Percentiles rank a stretch among this genome's conserved stretches.
phyloP scores from a whole-genome alignment of 352 stramenopile genomes.

The Phytophthora sansomeana region DNA sequence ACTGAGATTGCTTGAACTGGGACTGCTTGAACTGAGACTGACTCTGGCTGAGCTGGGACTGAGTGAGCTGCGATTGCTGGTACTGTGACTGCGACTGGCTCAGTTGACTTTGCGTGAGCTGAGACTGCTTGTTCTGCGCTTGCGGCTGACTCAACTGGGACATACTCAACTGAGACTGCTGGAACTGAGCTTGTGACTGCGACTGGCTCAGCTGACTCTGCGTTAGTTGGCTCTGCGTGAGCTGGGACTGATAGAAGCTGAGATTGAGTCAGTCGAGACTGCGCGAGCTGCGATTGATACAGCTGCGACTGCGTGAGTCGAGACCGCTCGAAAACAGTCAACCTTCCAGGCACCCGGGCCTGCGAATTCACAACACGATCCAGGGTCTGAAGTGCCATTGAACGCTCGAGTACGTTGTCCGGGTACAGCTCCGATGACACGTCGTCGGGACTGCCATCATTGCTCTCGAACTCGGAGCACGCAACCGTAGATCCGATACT shows the following conservation, averaged over 20 bases:
- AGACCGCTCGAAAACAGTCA: constrained; percentile 30
- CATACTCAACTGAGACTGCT: constrained; percentile 4
- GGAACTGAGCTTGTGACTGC: neutral
- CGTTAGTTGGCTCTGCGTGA: neutral
- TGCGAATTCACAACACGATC: constrained; percentile 38
- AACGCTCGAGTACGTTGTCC: constrained; percentile 34
- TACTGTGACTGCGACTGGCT: constrained; percentile 15
- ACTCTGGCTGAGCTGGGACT: neutral
- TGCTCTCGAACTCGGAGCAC: constrained; percentile 40
- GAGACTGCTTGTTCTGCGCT: constrained; percentile 7
- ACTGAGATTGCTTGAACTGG: constrained; percentile 25
- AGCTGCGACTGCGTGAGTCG: constrained; percentile 34
- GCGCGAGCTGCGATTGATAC: constrained; percentile 10
- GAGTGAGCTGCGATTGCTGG: constrained; percentile 13
- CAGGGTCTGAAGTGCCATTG: constrained; percentile 36
- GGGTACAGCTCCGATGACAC: constrained; percentile 25
- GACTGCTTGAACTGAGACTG: constrained; percentile 24
- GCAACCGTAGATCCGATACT: constrained; percentile 33
- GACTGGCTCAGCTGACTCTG: constrained; percentile 5
- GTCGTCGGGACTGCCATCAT: constrained; percentile 29
- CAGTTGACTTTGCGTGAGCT: constrained; percentile 25
- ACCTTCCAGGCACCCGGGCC: constrained; percentile 1
- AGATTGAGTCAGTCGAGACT: constrained; percentile 21
- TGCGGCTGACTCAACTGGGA: constrained; percentile 5
- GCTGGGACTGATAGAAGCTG: constrained; percentile 12